These are phyloP conservation scores for Scutellaria minor DNA, from an alignment of 257 asterid genomes.

Conservation along the genomic window DNA sequence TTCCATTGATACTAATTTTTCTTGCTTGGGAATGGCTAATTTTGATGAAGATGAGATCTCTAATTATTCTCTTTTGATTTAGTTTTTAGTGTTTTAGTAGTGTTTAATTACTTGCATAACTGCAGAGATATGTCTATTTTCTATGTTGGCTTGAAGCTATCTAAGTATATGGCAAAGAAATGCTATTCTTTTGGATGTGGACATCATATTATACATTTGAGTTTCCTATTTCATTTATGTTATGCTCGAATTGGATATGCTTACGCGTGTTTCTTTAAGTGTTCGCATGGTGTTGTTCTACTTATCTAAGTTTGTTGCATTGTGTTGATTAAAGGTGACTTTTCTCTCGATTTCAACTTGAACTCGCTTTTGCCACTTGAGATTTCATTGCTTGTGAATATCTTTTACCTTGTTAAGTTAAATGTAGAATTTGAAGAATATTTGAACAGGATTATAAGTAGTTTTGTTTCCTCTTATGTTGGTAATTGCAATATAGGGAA, in stretches of 20 bases:
- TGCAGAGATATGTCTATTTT: not conserved
- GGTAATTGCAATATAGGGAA: conserved; percentile 51
- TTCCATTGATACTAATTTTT: not conserved
- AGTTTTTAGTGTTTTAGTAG: not conserved
- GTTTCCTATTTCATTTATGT: not conserved
- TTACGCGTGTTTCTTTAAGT: not conserved
- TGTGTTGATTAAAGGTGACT: not conserved
- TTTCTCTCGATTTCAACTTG: not conserved
- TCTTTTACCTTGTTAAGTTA: not conserved
- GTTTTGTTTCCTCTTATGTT: not conserved
- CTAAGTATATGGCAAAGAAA: not conserved
- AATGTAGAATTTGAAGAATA: conserved; percentile 4
- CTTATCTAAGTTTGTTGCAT: not conserved
- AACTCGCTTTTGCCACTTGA: conserved; percentile 22
- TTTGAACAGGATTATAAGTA: conserved; percentile 12
- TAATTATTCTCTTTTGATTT: not conserved
- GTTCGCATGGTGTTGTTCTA: conserved; percentile 1
- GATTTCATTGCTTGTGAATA: not conserved
- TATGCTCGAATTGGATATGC: not conserved
- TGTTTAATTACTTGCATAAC: not conserved
- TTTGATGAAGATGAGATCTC: not conserved
- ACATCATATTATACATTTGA: not conserved
- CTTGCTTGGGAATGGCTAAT: conserved; percentile 6
- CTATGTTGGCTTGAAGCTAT: not conserved
- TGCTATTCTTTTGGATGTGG: not conserved